Evolutionary conservation across 305 asterid species (phyloP).

Genomic region (Vinca major): DNA sequence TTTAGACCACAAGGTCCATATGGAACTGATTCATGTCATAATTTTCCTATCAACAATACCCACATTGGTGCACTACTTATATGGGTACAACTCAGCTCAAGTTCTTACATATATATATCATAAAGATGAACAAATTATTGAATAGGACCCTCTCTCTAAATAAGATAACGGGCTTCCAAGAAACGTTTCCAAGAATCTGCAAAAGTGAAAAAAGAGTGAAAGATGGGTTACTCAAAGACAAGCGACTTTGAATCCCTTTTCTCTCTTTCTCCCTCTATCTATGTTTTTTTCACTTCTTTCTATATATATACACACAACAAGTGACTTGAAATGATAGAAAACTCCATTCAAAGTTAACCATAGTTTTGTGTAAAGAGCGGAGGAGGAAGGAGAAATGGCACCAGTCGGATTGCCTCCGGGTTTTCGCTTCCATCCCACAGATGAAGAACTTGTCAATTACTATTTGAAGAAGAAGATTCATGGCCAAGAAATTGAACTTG

Average conservation of each 20-base stretch:
- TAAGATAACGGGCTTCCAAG: conserved; percentile 58
- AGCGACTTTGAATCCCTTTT: conserved; percentile 60
- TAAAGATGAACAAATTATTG: conserved; percentile 4
- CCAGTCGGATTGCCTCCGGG: conserved; percentile 98
- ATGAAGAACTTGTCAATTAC: conserved; percentile 81
- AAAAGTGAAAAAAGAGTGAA: conserved; percentile 60
- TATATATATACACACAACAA: conserved; percentile 5
- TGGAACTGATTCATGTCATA: too few relatives aligned
- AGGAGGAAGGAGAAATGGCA: conserved; percentile 37
- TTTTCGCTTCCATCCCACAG: conserved; percentile 92
- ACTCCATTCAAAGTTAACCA: background rate
- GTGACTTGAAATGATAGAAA: conserved; percentile 14
- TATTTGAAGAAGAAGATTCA: conserved; percentile 79
- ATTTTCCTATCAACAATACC: too few relatives aligned
- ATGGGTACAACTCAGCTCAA: too few relatives aligned
- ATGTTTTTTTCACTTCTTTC: background rate
- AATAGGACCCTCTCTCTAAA: background rate
- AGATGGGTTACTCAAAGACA: conserved; percentile 66
- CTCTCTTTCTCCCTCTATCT: conserved; percentile 22
- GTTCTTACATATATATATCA: background rate
- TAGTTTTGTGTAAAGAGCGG: background rate
- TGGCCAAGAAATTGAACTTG: conserved; percentile 80
- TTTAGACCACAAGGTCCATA: background rate
- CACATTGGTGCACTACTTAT: too few relatives aligned
- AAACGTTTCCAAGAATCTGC: conserved; percentile 85